Base-by-base conservation (phyloP, 768 basidiomycete species). In the Dioszegia crocea region DNA sequence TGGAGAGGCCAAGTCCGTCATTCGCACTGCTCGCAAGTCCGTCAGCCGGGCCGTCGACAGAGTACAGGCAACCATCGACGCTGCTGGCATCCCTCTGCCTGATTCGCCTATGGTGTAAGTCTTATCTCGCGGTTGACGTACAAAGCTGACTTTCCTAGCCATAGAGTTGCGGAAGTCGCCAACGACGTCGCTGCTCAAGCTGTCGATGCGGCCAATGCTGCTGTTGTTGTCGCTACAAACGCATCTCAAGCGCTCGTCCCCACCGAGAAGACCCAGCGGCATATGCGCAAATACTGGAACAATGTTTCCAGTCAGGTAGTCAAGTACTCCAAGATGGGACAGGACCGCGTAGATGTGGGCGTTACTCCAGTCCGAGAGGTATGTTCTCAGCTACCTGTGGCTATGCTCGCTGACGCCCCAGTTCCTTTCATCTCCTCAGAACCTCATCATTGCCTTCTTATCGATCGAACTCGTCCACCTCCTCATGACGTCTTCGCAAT, bases 51-150 rank as follows among this genome's bases (percentile, higher is more conserved):
- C 61, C 4, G 30, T 68, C 4, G 70, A 72, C 26, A 59, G 56
- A 40, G 59, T 68, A 16, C 62, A 66, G 36, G 47, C 51, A 23
- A 57, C 53, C 14, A 41, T 68, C 38, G 68, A 70, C 31, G 68
- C 68, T 27, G 63, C 69, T n/a, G 66, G 61, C 43, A 61, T 71
- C 40, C 68, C 70, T 43, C 41, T 72, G 14, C 70, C 70, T 0
- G 67, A 72, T 2, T 61, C 54, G 17, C 70, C 70, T 14, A 33
- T 66, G 27, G 43, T 62, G 70, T 71, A 38, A 49, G 70, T 63
- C 33, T 19, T 23, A 4, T 29, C 17, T 29, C 41, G n/a, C 3
- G 50, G 6, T 6, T 48, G 19, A 16, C 9, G 5, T 3, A 29
- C 11, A 12, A 23, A 31, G 54, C 54, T 54, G 29, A 54, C 24